Evolutionary conservation across 352 stramenopile genomes (phyloP).

Genomic region (Aphanomyces stellatus): DNA sequence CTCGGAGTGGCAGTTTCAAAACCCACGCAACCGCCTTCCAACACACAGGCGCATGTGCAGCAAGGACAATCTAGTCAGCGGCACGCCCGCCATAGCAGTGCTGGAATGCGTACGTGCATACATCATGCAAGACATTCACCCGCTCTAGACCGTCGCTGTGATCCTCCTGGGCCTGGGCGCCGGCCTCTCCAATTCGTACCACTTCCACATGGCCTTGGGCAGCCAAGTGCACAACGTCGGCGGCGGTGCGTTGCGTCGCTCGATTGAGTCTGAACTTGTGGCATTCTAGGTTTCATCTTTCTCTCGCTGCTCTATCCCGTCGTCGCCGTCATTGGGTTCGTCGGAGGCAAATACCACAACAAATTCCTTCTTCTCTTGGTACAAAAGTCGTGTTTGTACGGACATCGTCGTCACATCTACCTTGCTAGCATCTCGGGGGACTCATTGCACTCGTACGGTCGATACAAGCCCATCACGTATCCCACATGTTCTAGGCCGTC

Average conservation of each 20-base stretch:
- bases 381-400: neutral
- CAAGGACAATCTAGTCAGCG: neutral
- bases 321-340: neutral
- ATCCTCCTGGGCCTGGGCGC: slow-evolving; percentile 7
- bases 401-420: neutral
- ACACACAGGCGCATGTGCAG: neutral
- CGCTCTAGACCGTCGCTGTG: neutral
- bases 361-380: slow-evolving; percentile 18
- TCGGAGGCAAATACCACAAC: slow-evolving; percentile 16
- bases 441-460: neutral
- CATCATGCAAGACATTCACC: neutral
- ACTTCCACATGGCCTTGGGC: slow-evolving; percentile 11
- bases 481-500: neutral
- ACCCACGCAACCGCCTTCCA: neutral
- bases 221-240: neutral
- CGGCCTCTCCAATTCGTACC: neutral
- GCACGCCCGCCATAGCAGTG: neutral
- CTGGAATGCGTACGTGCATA: neutral
- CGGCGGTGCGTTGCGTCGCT: neutral
- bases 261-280: neutral
- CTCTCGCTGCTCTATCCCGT: neutral
- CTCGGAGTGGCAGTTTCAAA: neutral
- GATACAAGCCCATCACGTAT: neutral
- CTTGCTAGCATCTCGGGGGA: neutral
- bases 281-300: slow-evolving; percentile 15